phyloP scores from a whole-genome alignment of 2,329 filamentous ascomycete genomes.

The Aspergillus sp. region DNA sequence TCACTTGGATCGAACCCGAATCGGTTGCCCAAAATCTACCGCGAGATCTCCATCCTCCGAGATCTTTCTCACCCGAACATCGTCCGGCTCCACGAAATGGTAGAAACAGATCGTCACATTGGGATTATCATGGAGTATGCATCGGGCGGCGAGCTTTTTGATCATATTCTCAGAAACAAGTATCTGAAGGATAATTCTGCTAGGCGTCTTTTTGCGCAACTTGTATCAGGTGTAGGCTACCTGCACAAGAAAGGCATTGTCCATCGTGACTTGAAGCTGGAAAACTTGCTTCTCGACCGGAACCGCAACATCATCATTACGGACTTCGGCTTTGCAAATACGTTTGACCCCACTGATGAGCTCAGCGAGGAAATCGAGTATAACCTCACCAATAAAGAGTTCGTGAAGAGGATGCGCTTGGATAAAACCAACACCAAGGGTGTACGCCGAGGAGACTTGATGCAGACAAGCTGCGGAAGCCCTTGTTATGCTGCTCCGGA shows the following conservation, averaged over 20 bases:
- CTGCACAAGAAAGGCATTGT: slow-evolving; percentile 98
- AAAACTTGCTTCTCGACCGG: slow-evolving; percentile 90
- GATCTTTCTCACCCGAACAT: slow-evolving; percentile 95
- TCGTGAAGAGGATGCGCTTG: slow-evolving; percentile 80
- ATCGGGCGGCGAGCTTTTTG: slow-evolving; percentile 94
- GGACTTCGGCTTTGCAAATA: slow-evolving; percentile 98
- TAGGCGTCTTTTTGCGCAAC: slow-evolving; percentile 86
- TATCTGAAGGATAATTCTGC: slow-evolving; percentile 94
- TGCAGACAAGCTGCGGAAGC: slow-evolving; percentile 98
- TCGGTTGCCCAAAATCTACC: slow-evolving; percentile 92
- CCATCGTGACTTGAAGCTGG: slow-evolving; percentile 92
- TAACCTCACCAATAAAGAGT: slow-evolving; percentile 81
- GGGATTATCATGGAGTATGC: slow-evolving; percentile 98
- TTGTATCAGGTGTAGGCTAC: slow-evolving; percentile 95
- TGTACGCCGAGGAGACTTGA: slow-evolving; percentile 82
- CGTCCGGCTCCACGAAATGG: slow-evolving; percentile 95
- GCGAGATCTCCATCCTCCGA: slow-evolving; percentile 87
- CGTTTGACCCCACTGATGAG: slow-evolving; percentile 86
- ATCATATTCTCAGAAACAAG: slow-evolving; percentile 95
- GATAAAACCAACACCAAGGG: slow-evolving; percentile 76
- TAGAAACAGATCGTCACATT: slow-evolving; percentile 94
- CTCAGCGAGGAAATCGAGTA: slow-evolving; percentile 87
- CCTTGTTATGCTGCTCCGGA: slow-evolving; percentile 97
- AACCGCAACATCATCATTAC: slow-evolving; percentile 99
- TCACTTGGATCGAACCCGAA: slow-evolving; percentile 84